Base-by-base conservation (phyloP, 495 filamentous ascomycete genomes). In the Aspergillus affinis region DNA sequence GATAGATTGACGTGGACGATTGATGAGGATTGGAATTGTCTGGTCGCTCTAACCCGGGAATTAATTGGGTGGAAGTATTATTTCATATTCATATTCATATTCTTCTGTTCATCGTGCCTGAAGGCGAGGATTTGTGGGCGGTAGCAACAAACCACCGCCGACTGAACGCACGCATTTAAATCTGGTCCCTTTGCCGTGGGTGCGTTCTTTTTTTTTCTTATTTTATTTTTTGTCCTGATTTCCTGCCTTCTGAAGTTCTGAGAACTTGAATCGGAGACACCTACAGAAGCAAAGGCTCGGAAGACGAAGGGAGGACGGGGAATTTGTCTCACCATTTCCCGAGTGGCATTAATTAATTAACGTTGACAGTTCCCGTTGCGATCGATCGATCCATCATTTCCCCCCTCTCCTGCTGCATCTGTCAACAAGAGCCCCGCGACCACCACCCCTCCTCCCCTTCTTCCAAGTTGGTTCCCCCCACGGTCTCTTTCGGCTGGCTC, bases 341-440 rank as follows among this genome's bases (percentile, higher is more conserved):
- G 67, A 63, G 71, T 73, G 68, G 69, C 70, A 69, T 68, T 71
- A 69, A 57, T 45, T 54, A 19, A 46, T 19, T 48, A 54, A 46
- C 51, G n/a, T 54, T 54, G 52, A 54, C 32, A 32, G 52, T 54
- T 51, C 44, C 55, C 29, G 55, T 58, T 58, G 55, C 55, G 55
- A 58, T 58, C 47, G 18, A 54, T 45, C 19, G 32, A 54, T 49
- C 48, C 36, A 41, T 41, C 36, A 41, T 29, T 61, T 56, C 65
- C 64, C 65, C 66, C 58, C 66, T 59, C 58, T 65, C 62, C 58
- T 64, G 49, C 66, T 64, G 65, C 53, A 67, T 64, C 61, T 70
- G 72, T 75, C 72, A 75, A 77, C 72, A 77, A 72, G 62, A 74
- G 66, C 72, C 74, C 71, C 71, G 74, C 72, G 72, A 73, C 62